phyloP scores from a whole-genome alignment of 371 early-diverging fungal genomes.

The Rhizopus sp. region DNA sequence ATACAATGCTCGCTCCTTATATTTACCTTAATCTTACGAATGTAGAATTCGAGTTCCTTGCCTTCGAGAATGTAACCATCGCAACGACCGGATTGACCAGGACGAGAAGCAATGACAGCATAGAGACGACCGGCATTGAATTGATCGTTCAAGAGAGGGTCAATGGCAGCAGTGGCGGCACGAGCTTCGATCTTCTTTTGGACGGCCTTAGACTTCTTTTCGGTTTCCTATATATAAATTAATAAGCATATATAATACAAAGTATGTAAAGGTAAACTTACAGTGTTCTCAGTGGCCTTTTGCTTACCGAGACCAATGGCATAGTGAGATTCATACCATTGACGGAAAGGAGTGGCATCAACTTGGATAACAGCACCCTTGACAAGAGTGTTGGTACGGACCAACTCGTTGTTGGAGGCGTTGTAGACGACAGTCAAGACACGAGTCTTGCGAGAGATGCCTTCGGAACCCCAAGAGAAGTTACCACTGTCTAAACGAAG shows the following conservation, averaged over 20 bases:
- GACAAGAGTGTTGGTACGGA: slow-evolving; percentile 99
- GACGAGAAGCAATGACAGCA: slow-evolving; percentile 94
- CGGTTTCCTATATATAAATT: slow-evolving; percentile 65
- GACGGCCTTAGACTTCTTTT: slow-evolving; percentile 89
- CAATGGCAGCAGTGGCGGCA: slow-evolving; percentile 80
- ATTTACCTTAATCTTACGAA: slow-evolving; percentile 83
- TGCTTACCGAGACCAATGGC: slow-evolving; percentile 87
- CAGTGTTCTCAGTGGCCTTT: slow-evolving; percentile 68
- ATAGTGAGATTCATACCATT: slow-evolving; percentile 97
- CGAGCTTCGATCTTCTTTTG: slow-evolving; percentile 86
- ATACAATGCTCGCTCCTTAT: background rate
- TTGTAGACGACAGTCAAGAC: slow-evolving; percentile 98
- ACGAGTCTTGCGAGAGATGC: slow-evolving; percentile 92
- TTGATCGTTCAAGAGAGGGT: slow-evolving; percentile 89
- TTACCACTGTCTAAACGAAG: slow-evolving; percentile 96
- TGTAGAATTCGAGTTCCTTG: slow-evolving; percentile 96
- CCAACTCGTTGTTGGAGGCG: slow-evolving; percentile 99
- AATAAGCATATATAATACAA: background rate
- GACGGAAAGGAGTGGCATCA: slow-evolving; percentile 98
- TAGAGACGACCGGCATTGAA: slow-evolving; percentile 96
- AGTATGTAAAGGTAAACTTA: background rate
- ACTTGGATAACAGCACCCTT: slow-evolving; percentile 98
- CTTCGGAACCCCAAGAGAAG: slow-evolving; percentile 97
- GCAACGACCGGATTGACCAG: slow-evolving; percentile 98
- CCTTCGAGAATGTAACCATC: slow-evolving; percentile 99